Evolutionary conservation across 148 eudicot genomes (phyloP), one percentile per base, ranked within the genome.

Genomic region (Beta vulgaris): DNA sequence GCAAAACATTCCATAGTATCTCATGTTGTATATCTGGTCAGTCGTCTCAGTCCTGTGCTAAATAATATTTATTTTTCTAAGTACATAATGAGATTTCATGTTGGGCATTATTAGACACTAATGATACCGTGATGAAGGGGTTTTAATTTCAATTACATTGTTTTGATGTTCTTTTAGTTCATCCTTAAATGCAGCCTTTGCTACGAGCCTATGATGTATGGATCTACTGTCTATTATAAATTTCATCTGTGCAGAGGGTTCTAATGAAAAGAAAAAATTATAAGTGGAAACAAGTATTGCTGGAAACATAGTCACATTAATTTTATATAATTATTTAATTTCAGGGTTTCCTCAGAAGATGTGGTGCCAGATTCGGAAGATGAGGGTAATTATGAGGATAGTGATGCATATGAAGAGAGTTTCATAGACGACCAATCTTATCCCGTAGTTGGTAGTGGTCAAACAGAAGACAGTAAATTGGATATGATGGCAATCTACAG

Each of bases 401-500:
- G 80, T 51, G 82, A 84, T 76, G 80, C 93, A 14, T 94, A 77
- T 78, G 96, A 88, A 78, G 88, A 84, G 63, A 91, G 97, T 80
- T 94, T 94, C 74, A 94, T 94, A 68, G 93, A 94, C 80, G 98
- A 94, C 77, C 74, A 85, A 64, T 61, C 84, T 44, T 77, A 88
- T 78, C 85, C 88, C 63, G 89, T 91, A 59, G 77, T 72, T 58
- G 82, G 81, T 63, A 83, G 76, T 75, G 84, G 88, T 76, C 89
- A 88, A 81, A 88, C 87, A 60, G 91, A 80, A 68, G 81, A 68
- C 39, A 74, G 84, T 79, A 76, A 76, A 79, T 26, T 77, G 72
- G 97, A 88, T 78, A 91, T 91, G 97, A 88, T 94, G 96, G 96
- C 97, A 63, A 70, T 94, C 66, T 94, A 94, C 89, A 94, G 98